A percentile compares a stretch with the other conserved stretches of the same genome.
phyloP scores from a whole-genome alignment of 768 basidiomycete genomes.

The Hemileccinum rubropunctum region DNA sequence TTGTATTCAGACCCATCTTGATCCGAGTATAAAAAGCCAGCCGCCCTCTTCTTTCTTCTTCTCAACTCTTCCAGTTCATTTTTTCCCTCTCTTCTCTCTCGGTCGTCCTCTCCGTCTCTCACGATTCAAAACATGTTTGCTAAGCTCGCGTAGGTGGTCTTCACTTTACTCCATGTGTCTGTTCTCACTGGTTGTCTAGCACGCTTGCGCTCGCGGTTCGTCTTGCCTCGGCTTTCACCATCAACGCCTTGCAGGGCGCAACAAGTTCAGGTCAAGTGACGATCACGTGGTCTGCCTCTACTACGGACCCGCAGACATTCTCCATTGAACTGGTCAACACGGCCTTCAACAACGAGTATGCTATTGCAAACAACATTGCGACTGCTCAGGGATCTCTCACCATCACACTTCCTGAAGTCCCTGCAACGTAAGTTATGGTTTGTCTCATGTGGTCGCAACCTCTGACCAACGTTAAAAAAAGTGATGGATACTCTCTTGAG shows the following conservation, averaged over 20 bases:
- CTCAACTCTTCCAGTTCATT: slow-evolving; percentile 16
- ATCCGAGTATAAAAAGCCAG: slow-evolving; percentile 22
- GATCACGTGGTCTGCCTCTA: slow-evolving; percentile 44
- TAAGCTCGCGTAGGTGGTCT: slow-evolving; percentile 42
- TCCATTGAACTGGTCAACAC: slow-evolving; percentile 48
- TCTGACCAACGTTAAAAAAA: slow-evolving; percentile 17
- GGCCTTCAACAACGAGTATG: slow-evolving; percentile 51
- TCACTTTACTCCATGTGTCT: too few species aligned
- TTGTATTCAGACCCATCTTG: slow-evolving; percentile 6
- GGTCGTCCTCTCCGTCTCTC: slow-evolving; percentile 3
- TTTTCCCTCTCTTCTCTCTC: slow-evolving; percentile 14
- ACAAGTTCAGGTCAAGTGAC: slow-evolving; percentile 36
- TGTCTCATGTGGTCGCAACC: not conserved
- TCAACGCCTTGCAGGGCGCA: slow-evolving; percentile 37
- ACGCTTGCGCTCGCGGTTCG: slow-evolving; percentile 46
- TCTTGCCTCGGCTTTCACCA: slow-evolving; percentile 41
- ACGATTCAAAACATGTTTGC: slow-evolving; percentile 45
- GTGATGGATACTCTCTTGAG: slow-evolving; percentile 47
- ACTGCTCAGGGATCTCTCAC: slow-evolving; percentile 33
- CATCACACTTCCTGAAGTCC: slow-evolving; percentile 47
- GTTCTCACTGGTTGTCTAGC: slow-evolving; percentile 21
- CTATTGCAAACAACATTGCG: slow-evolving; percentile 53
- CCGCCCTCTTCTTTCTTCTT: not conserved
- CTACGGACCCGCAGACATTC: slow-evolving; percentile 42
- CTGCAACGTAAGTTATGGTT: slow-evolving; percentile 35